phyloP scores from a whole-genome alignment of 2,329 filamentous ascomycete genomes.

The Sarocladium kiliense region DNA sequence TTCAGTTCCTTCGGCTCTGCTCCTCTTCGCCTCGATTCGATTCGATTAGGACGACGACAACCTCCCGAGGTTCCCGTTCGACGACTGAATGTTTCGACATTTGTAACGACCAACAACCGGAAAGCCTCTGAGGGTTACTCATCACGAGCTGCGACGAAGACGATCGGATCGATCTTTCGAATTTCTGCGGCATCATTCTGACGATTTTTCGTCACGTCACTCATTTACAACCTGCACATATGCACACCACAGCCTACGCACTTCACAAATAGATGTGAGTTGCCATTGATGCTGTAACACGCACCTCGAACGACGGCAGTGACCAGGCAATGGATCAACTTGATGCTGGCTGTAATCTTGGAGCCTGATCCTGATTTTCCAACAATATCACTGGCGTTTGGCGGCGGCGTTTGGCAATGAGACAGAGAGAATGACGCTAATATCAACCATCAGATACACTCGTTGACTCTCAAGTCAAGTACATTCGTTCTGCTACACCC shows the following conservation, averaged over 20 bases:
- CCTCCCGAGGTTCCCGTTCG: conserved; percentile 7
- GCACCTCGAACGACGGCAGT: not conserved
- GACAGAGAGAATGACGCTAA: not conserved
- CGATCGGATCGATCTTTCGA: conserved; percentile 12
- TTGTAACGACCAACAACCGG: conserved; percentile 6
- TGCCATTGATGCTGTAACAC: not conserved
- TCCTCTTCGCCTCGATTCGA: not conserved
- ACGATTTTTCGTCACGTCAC: conserved; percentile 44
- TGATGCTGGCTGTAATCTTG: not conserved
- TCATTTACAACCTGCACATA: conserved; percentile 31
- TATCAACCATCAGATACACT: conserved; percentile 28
- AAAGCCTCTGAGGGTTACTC: not conserved
- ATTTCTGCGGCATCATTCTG: conserved; percentile 18
- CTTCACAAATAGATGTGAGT: conserved; percentile 14
- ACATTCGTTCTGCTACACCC: conserved; percentile 49
- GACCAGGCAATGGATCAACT: not conserved
- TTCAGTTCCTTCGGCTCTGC: not conserved
- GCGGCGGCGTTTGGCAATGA: not conserved
- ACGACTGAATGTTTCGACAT: conserved; percentile 10
- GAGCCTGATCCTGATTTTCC: no score
- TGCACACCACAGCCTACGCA: conserved; percentile 22
- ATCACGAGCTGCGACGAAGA: conserved; percentile 14
- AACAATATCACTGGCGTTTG: not conserved
- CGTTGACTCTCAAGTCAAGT: conserved; percentile 53
- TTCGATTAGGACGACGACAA: conserved; percentile 5